Evolutionary conservation across 768 basidiomycete genomes (phyloP).

Genomic region (Hericium coralloides): DNA sequence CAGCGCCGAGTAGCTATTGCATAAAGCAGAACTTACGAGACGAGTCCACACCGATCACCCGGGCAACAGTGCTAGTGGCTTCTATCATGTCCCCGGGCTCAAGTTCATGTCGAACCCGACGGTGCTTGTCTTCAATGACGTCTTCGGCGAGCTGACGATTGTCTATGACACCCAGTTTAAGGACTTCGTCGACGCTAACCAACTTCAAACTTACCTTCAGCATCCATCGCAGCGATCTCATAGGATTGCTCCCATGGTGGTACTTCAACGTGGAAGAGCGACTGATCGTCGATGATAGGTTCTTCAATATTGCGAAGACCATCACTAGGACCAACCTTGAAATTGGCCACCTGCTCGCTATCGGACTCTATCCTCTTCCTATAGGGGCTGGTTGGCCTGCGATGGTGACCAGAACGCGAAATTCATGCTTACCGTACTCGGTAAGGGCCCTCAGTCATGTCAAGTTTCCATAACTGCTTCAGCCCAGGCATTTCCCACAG

Average conservation of each 20-base stretch:
- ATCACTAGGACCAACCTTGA: conserved; percentile 37
- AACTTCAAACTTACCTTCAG: conserved; percentile 37
- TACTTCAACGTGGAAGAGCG: conserved; percentile 45
- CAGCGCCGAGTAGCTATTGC: neutral
- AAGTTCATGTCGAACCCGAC: conserved; percentile 77
- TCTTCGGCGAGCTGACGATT: conserved; percentile 59
- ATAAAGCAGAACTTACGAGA: conserved; percentile 51
- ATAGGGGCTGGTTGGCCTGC: neutral
- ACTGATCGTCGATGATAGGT: conserved; percentile 41
- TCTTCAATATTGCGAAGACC: conserved; percentile 41
- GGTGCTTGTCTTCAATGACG: conserved; percentile 80
- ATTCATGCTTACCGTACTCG: conserved; percentile 56
- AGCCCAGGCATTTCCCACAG: conserved; percentile 60
- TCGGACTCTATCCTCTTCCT: conserved; percentile 76
- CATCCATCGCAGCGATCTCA: conserved; percentile 54
- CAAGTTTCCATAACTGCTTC: conserved; percentile 61
- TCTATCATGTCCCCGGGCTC: conserved; percentile 89
- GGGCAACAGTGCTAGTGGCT: conserved; percentile 76
- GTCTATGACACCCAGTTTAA: conserved; percentile 19
- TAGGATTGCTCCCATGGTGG: conserved; percentile 71
- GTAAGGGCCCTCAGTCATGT: conserved; percentile 88
- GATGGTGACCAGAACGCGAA: neutral
- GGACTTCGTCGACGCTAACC: too few species aligned
- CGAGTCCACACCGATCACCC: conserved; percentile 86
- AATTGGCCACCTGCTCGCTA: conserved; percentile 33